Evolutionary conservation across 2,329 filamentous ascomycete genomes (phyloP), one percentile per base, ranked within the genome.

Genomic region (Hypoxylon sp.): DNA sequence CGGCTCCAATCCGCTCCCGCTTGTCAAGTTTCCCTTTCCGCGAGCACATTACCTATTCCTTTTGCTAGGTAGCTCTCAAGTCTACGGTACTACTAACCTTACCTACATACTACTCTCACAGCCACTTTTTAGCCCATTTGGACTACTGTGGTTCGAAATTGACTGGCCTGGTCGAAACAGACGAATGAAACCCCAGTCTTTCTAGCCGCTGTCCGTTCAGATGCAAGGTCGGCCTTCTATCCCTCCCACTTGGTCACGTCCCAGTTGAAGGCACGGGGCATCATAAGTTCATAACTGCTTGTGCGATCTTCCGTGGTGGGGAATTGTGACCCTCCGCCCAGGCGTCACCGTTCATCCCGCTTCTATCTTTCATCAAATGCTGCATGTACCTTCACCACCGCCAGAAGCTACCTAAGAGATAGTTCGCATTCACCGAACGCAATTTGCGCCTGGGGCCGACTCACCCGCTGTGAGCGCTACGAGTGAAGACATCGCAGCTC

Each of bases 151-250:
- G 72, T 70, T 72, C 72, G 63, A 73, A 71, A 72, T 69, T 69
- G 71, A 73, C 72, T 65, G 66, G 69, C 66, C 69, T 66, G 67
- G 67, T 73, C 70, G 71, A 68, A 63, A 76, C 69, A 76, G 72
- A 74, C 80, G 79, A 81, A 81, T 81, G 77, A 81, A 76, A 81
- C 77, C 79, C 78, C 77, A 69, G 78, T 79, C 77, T 69, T 74
- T 54, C 73, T 81, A 81, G 77, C 80, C 80, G 80, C 79, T 80
- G 75, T 76, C 74, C 73, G 73, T 74, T 75, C 78, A 74, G 75
- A 78, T 78, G 75, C 75, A 75, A 77, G 79, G 79, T 80, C 79
- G 78, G 78, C 78, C 77, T 76, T 80, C 77, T 67, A 73, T 76
- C 73, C 73, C 71, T 73, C 71, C 73, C 76, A 70, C 74, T 76